These are phyloP conservation scores for Pseudocercospora fuligena DNA, from an alignment of 2,329 filamentous ascomycete species.

Conservation along the genomic window DNA sequence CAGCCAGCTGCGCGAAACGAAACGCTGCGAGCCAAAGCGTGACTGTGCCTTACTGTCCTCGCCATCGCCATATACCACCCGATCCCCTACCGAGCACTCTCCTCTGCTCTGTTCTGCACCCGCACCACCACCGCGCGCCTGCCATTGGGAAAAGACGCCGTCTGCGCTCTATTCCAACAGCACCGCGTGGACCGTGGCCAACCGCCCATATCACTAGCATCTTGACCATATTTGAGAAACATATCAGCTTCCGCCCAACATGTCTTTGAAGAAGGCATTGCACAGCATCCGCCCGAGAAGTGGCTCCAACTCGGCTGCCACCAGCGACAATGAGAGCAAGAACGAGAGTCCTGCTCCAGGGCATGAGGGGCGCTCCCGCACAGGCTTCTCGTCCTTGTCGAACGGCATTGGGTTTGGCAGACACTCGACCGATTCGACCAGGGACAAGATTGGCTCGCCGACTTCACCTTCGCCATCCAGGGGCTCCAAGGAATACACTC, in stretches of 20 bases:
- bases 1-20: too few relatives aligned
- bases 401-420: slow-evolving; percentile 32
- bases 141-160: slow-evolving; percentile 11
- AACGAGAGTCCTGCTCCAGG: slow-evolving; percentile 25
- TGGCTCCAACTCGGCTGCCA: slow-evolving; percentile 32
- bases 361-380: slow-evolving; percentile 24
- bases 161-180: slow-evolving; percentile 12
- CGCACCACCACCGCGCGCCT: not conserved
- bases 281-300: slow-evolving; percentile 47
- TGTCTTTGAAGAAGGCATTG: slow-evolving; percentile 54
- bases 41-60: not conserved
- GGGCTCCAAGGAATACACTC: slow-evolving; percentile 35
- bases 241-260: slow-evolving; percentile 11
- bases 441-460: slow-evolving; percentile 23
- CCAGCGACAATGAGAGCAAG: slow-evolving; percentile 25
- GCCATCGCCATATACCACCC: not conserved
- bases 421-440: slow-evolving; percentile 25
- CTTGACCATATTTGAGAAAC: not conserved
- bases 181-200: not conserved
- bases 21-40: not conserved
- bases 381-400: slow-evolving; percentile 33
- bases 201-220: not conserved
- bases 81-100: slow-evolving; percentile 4
- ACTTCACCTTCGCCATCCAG: slow-evolving; percentile 28
- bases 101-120: not conserved